phyloP scores from a whole-genome alignment of 1,139 yeast species.

The Saccharomyces pastorianus region DNA sequence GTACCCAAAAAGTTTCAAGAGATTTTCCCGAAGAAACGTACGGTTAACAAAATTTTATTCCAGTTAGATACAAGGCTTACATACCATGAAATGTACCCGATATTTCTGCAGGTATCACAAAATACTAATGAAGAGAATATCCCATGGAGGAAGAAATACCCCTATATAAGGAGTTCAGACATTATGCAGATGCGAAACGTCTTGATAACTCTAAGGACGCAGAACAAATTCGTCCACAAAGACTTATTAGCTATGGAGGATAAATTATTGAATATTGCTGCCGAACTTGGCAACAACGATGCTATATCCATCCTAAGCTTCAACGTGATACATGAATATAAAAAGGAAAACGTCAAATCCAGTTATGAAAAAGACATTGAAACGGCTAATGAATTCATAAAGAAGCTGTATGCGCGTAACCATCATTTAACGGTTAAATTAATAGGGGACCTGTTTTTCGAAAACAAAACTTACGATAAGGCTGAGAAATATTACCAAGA shows the following conservation, averaged over 20 bases:
- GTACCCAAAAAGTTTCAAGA: conserved; percentile 31
- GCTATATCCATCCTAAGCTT: conserved; percentile 69
- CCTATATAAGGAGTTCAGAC: conserved; percentile 32
- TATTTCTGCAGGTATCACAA: conserved; percentile 27
- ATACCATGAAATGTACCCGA: conserved; percentile 46
- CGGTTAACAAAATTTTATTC: conserved; percentile 51
- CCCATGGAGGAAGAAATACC: conserved; percentile 38
- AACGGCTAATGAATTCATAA: conserved; percentile 57
- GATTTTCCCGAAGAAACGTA: conserved; percentile 51
- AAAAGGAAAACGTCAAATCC: conserved; percentile 20
- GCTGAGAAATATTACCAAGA: conserved; percentile 53
- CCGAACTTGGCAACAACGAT: conserved; percentile 73
- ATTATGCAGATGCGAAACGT: conserved; percentile 62
- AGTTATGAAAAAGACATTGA: conserved; percentile 43
- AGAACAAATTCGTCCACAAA: conserved; percentile 51
- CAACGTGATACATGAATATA: conserved; percentile 27
- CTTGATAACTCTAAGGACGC: conserved; percentile 51
- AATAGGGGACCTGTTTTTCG: conserved; percentile 63
- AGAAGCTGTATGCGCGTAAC: conserved; percentile 45
- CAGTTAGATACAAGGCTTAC: conserved; percentile 55
- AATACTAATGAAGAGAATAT: neutral
- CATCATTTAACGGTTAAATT: conserved; percentile 69
- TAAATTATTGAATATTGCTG: conserved; percentile 68
- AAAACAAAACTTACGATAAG: conserved; percentile 38
- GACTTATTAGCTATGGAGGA: conserved; percentile 56